A percentile compares a stretch with the other conserved stretches of the same genome.
phyloP scores from a whole-genome alignment of 192 early-diverging fungal genomes.

The Coemansia pectinata region DNA sequence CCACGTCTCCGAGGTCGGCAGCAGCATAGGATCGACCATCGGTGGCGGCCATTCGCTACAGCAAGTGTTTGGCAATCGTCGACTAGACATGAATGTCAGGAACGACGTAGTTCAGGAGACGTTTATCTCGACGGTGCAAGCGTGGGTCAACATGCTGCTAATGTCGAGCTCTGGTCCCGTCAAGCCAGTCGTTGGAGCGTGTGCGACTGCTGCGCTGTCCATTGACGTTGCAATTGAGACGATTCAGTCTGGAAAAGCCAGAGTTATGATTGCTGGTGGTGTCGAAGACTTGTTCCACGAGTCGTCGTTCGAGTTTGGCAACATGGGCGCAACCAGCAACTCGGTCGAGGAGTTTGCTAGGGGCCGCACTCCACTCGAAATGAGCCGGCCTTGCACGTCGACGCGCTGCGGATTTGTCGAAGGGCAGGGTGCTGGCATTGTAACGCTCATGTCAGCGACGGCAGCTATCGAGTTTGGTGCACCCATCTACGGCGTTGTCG shows the following conservation, averaged over 20 bases:
- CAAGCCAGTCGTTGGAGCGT: constrained; percentile 76
- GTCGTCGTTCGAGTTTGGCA: constrained; percentile 87
- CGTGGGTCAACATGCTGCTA: constrained; percentile 95
- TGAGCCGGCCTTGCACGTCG: constrained; percentile 87
- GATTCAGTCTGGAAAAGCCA: constrained; percentile 86
- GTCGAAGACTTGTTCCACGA: constrained; percentile 90
- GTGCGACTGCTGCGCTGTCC: constrained; percentile 89
- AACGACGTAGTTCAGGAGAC: constrained; percentile 88
- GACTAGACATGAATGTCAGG: constrained; percentile 74
- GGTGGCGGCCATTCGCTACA: constrained; percentile 77
- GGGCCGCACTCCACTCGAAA: constrained; percentile 85
- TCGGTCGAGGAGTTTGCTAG: constrained; percentile 77
- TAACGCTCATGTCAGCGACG: constrained; percentile 85
- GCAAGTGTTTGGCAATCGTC: constrained; percentile 73
- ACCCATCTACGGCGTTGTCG: constrained; percentile 91
- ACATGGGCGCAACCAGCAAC: constrained; percentile 94
- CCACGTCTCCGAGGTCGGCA: constrained; percentile 93
- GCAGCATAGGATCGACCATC: constrained; percentile 83
- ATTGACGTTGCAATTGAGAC: constrained; percentile 89
- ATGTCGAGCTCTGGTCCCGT: constrained; percentile 91
- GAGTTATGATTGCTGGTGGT: constrained; percentile 88
- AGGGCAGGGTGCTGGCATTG: constrained; percentile 84
- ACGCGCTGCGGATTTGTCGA: constrained; percentile 94
- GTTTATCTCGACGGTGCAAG: constrained; percentile 95
- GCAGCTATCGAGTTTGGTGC: constrained; percentile 91